Evolutionary conservation across 306 rosid species (phyloP), one percentile per base, ranked within the genome.

Genomic region (Quercus agrifolia): DNA sequence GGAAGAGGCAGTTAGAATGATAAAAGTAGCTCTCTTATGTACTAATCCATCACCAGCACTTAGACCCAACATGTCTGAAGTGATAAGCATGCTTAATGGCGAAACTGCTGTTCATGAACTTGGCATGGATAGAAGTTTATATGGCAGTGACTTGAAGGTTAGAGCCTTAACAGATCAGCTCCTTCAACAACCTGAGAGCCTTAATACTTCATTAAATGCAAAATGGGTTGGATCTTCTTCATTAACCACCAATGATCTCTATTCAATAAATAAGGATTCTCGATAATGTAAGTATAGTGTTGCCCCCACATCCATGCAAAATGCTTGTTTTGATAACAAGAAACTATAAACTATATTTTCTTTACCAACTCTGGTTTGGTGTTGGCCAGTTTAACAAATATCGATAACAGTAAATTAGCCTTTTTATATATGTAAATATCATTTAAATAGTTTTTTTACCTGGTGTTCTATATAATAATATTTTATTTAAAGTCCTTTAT

Each of bases 41-140:
- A 84, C 90, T 0, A 71, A 84, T 70, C 51, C 73, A 19, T 82
- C 91, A 0, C 88, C 92, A 0, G 87, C 90, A 6, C 73, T 80
- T 21, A 78, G 94, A 75, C 94, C 94, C 38, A 56, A 77, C 15
- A 91, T 91, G 90, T 91, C 96, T 20, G 85, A 81, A 76, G 96
- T 85, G 73, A 86, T 86, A 74, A 87, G 84, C 81, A 91, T 89
- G 93, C 93, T 91, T 17, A 86, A 87, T 81, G 91, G 88, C 54
- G 78, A 74, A 78, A 68, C 49, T 4, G 46, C 21, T 52, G 86
- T 89, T 79, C 86, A 86, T 15, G 87, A 89, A 67, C 54, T 61
- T 73, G 71, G 28, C 62, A 66, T 72, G 6, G 83, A 89, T 15
- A 46, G 77, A 7, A 71, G 78, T 75, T 44, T 35, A 5, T 77